phyloP scores from a whole-genome alignment of 163 green algal genomes.

The Volvox carteri region DNA sequence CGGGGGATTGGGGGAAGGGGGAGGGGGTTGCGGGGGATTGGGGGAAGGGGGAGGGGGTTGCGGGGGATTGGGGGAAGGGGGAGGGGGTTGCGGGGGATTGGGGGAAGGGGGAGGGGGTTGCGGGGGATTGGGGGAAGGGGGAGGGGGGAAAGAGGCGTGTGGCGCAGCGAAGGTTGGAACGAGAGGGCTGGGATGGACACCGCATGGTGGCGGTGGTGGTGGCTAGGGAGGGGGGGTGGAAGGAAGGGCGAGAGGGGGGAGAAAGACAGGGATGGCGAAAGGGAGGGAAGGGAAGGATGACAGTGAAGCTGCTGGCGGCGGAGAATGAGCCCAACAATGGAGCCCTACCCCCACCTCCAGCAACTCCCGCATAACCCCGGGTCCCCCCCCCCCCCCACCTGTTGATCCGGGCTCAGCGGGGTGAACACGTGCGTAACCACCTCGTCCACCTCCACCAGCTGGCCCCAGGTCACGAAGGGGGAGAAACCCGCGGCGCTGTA shows the following conservation, averaged over 20 bases:
- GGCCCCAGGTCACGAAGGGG: conserved; percentile 32
- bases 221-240: neutral
- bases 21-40: too few species aligned
- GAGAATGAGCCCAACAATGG: too few species aligned
- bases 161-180: too few species aligned
- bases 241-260: neutral
- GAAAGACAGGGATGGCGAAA: too few species aligned
- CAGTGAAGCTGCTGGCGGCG: too few species aligned
- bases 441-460: conserved; percentile 47
- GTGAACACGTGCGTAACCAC: conserved; percentile 50
- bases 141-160: neutral
- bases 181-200: too few species aligned
- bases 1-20: neutral
- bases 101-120: neutral
- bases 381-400: neutral
- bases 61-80: neutral
- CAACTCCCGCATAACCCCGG: neutral
- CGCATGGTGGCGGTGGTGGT: neutral
- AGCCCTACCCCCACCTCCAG: neutral
- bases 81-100: neutral
- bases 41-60: neutral
- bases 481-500: conserved; percentile 46
- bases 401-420: conserved; percentile 21
- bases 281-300: neutral
- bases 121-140: neutral